Percentiles rank a stretch among this genome's conserved stretches.
These are phyloP conservation scores for Polychaeton citri DNA, from an alignment of 2,329 filamentous ascomycete species.

Conservation along the genomic window DNA sequence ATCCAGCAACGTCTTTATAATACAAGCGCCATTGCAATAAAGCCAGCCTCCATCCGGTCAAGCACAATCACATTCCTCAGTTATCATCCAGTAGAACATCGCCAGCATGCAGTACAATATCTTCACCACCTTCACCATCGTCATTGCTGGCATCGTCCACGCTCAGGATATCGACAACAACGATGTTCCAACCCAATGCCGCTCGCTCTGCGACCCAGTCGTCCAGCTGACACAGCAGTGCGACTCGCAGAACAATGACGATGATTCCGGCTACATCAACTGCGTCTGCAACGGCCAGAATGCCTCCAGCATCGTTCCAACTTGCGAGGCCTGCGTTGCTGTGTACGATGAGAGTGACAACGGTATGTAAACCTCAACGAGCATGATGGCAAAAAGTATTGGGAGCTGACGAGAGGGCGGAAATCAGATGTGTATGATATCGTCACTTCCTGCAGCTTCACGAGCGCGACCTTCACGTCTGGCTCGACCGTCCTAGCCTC, in stretches of 20 bases:
- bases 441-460: too few species aligned
- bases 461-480: too few species aligned
- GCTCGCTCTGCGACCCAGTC: conserved; percentile 15
- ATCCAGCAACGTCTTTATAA: too few species aligned
- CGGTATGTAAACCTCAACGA: too few species aligned
- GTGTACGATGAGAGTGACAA: conserved; percentile 16
- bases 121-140: conserved; percentile 3
- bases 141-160: conserved; percentile 6
- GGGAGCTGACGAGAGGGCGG: too few species aligned
- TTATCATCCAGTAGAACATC: too few species aligned
- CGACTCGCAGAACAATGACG: conserved; percentile 15
- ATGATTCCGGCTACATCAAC: conserved; percentile 8
- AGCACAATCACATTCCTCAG: too few species aligned
- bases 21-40: too few species aligned
- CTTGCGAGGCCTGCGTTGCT: conserved; percentile 19
- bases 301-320: conserved; percentile 14
- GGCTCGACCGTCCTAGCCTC: too few species aligned
- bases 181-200: conserved; percentile 19
- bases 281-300: conserved; percentile 19
- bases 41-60: too few species aligned
- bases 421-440: too few species aligned
- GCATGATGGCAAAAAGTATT: too few species aligned
- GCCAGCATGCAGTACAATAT: conserved; percentile 1
- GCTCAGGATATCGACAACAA: conserved; percentile 18
- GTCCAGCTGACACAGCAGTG: conserved; percentile 14